These are phyloP conservation scores for Aureobasidium sp. DNA, from an alignment of 2,329 filamentous ascomycete genomes.

Conservation along the genomic window DNA sequence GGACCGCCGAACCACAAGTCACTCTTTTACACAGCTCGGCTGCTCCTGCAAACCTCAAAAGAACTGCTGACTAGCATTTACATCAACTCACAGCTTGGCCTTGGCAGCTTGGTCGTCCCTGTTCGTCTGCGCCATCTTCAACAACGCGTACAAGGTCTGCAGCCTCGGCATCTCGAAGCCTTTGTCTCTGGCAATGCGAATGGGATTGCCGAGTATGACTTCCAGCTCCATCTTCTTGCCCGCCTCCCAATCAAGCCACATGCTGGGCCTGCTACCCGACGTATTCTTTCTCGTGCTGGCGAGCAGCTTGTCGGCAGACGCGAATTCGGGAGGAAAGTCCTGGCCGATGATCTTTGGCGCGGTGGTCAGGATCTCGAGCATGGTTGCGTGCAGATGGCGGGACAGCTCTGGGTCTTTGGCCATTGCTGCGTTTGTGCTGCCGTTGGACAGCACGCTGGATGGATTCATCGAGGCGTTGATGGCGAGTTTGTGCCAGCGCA, in stretches of 20 bases:
- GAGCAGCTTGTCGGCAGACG: conserved; percentile 56
- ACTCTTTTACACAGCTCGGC: not conserved
- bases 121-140: conserved; percentile 55
- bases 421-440: conserved; percentile 60
- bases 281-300: conserved; percentile 57
- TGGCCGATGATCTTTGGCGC: conserved; percentile 57
- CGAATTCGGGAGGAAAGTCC: conserved; percentile 54
- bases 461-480: conserved; percentile 74
- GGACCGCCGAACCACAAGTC: not conserved
- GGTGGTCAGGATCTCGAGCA: conserved; percentile 61
- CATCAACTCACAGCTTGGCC: not conserved
- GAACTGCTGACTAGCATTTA: not conserved
- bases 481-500: conserved; percentile 70
- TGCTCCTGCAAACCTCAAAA: not conserved
- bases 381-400: conserved; percentile 56
- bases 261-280: conserved; percentile 52
- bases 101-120: conserved; percentile 32
- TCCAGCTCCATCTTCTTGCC: conserved; percentile 62
- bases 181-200: conserved; percentile 55
- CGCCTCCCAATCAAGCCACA: conserved; percentile 49
- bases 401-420: conserved; percentile 56
- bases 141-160: conserved; percentile 60
- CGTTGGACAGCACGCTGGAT: conserved; percentile 59
- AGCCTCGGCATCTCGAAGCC: conserved; percentile 60
- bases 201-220: conserved; percentile 65